Base-by-base conservation (phyloP, 495 filamentous ascomycete genomes). In the Mytilinidion resinicola region DNA sequence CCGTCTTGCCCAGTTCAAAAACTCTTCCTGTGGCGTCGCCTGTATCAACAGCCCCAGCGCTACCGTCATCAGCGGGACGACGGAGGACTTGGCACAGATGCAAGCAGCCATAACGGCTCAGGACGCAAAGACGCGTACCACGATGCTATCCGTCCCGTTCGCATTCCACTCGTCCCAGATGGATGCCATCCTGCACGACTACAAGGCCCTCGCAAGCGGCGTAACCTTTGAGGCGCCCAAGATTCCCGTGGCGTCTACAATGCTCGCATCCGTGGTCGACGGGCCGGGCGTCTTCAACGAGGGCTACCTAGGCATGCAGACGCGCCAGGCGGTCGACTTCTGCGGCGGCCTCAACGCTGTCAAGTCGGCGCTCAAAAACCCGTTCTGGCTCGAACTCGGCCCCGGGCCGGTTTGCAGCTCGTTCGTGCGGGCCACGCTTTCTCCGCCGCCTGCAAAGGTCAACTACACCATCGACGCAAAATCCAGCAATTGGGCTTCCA, bases 281-380 rank as follows among this genome's bases (percentile, higher is more conserved):
- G 55, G 43, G n/a, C 58, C 66, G 10, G 57, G 41, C 10, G 42
- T 33, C 19, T 37, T 72, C 19, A 55, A 71, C 11, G 65, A 74
- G 12, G 63, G 34, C 33, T 95, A 95, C 61, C 78, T 95, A 14
- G 76, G 76, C 43, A 73, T 78, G 8, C 85, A 89, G 61, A 83
- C 82, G 39, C 78, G 90, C 14, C 81, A 89, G 59, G 73, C 85
- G 21, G 90, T 96, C 60, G 80, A 92, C 62, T 85, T 96, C 71
- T 72, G 84, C 5, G 82, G 74, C 46, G 87, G 77, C 9, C 70
- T 91, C 10, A 74, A 81, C 17, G 74, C 78, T 14, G 80, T 84
- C 15, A 49, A 51, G 14, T 36, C 53, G 12, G 41, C 67, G 35
- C 51, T 39, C 10, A 61, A 62, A 14, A 59, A 64, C 8, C 67